phyloP scores from a whole-genome alignment of 371 early-diverging fungal genomes.

The Zancudomyces culisetae region DNA sequence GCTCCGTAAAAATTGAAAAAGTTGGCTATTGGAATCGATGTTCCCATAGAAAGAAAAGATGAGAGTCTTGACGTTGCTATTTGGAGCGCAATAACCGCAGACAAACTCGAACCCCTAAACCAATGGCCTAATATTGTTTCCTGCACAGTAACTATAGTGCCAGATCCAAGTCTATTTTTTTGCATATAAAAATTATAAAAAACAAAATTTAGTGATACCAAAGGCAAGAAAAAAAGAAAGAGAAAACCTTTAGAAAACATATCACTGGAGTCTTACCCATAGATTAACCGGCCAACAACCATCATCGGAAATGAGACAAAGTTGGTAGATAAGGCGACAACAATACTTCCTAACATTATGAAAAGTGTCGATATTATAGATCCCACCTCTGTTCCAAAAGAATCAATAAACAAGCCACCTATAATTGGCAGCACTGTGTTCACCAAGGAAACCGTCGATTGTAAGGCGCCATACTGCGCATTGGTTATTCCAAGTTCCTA shows the following conservation, averaged over 20 bases:
- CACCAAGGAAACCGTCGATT: conserved; percentile 46
- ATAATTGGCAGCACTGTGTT: conserved; percentile 47
- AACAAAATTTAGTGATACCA: no score
- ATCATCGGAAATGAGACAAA: conserved; percentile 29
- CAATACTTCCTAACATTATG: conserved; percentile 35
- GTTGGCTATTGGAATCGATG: conserved; percentile 38
- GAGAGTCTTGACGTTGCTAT: conserved; percentile 42
- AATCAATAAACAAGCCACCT: conserved; percentile 51
- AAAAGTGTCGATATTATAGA: conserved; percentile 40
- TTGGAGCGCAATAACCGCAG: conserved; percentile 40
- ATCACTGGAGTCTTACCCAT: conserved; percentile 20
- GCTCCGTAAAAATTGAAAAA: conserved; percentile 46
- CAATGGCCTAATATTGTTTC: conserved; percentile 51
- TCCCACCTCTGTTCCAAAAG: conserved; percentile 43
- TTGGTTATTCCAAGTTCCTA: conserved; percentile 46
- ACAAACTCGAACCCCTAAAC: conserved; percentile 43
- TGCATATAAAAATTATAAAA: no score
- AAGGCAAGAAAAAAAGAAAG: not conserved
- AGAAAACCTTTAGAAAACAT: not conserved
- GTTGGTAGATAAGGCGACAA: conserved; percentile 39
- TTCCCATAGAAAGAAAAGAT: conserved; percentile 44
- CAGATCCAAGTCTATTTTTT: conserved; percentile 31
- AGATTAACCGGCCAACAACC: conserved; percentile 44
- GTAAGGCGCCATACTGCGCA: conserved; percentile 47
- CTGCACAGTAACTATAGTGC: conserved; percentile 45